Evolutionary conservation across 768 basidiomycete genomes (phyloP).

Genomic region (Pulveroboletus frians): DNA sequence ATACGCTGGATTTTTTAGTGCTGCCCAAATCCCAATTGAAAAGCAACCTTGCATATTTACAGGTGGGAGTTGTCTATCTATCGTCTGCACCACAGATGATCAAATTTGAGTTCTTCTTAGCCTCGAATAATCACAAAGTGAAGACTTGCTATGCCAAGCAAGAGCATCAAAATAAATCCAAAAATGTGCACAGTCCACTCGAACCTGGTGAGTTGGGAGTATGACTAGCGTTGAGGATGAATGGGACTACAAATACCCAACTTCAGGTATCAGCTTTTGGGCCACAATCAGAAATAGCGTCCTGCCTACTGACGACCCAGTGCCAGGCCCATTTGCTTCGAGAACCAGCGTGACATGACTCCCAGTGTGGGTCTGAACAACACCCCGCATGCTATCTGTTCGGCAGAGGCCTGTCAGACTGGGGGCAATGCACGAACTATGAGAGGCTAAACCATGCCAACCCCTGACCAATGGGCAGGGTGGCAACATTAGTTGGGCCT

Average conservation of each 20-base stretch:
- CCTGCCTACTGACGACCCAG: conserved; percentile 65
- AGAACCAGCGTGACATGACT: conserved; percentile 71
- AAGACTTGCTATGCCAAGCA: conserved; percentile 48
- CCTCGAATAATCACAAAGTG: background rate
- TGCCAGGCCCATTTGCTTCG: conserved; percentile 48
- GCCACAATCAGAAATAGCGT: conserved; percentile 60
- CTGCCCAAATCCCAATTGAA: conserved; percentile 49
- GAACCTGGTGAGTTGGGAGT: conserved; percentile 43
- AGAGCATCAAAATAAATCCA: conserved; percentile 53
- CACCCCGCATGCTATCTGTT: conserved; percentile 43
- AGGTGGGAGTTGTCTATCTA: conserved; percentile 51
- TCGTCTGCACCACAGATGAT: conserved; percentile 11
- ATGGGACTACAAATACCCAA: conserved; percentile 40
- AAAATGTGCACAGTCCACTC: conserved; percentile 71
- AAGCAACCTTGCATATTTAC: conserved; percentile 50
- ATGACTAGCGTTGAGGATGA: background rate
- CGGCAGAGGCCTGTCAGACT: background rate
- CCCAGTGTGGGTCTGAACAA: conserved; percentile 60
- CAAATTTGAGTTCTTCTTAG: background rate
- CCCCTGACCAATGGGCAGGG: conserved; percentile 16
- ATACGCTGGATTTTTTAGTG: conserved; percentile 46
- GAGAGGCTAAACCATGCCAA: conserved; percentile 22
- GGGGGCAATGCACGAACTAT: too few species aligned
- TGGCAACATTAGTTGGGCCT: conserved; percentile 8
- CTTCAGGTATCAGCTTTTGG: conserved; percentile 46